Percentiles rank a stretch among this genome's conserved stretches.
Evolutionary conservation across 345 rosid genomes (phyloP).

Genomic region (Eucalyptus regnans): DNA sequence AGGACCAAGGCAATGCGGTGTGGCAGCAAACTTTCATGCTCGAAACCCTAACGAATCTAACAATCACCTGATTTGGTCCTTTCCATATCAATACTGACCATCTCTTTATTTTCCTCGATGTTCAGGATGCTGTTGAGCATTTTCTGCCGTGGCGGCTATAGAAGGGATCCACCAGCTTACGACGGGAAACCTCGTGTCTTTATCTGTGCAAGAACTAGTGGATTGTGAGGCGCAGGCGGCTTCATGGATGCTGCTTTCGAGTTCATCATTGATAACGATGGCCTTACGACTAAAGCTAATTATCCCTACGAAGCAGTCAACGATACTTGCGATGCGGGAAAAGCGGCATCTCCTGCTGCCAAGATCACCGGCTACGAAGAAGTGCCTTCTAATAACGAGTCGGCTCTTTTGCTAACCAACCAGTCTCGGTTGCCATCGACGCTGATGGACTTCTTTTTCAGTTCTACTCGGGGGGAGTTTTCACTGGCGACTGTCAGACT

Average conservation of each 20-base stretch:
- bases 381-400: constrained; percentile 28
- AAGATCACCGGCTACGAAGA: constrained; percentile 17
- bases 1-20: constrained; percentile 33
- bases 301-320: constrained; percentile 28
- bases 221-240: constrained; percentile 48
- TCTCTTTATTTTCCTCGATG: neutral
- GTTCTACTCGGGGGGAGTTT: constrained; percentile 30
- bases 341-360: neutral
- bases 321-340: constrained; percentile 11
- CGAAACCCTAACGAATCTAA: neutral
- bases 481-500: constrained; percentile 22
- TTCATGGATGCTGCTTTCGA: constrained; percentile 21
- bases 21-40: neutral
- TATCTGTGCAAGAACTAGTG: constrained; percentile 47
- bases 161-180: constrained; percentile 35
- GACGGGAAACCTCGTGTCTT: constrained; percentile 25
- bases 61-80: no score
- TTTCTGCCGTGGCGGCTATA: constrained; percentile 40
- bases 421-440: constrained; percentile 32
- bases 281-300: constrained; percentile 28
- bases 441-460: constrained; percentile 11
- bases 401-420: constrained; percentile 35
- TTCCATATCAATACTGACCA: neutral
- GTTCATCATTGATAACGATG: constrained; percentile 19
- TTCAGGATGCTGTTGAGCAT: constrained; percentile 60